Conservation (phyloP, 116 monocot species). For the Dioscorea cayenensis region DNA sequence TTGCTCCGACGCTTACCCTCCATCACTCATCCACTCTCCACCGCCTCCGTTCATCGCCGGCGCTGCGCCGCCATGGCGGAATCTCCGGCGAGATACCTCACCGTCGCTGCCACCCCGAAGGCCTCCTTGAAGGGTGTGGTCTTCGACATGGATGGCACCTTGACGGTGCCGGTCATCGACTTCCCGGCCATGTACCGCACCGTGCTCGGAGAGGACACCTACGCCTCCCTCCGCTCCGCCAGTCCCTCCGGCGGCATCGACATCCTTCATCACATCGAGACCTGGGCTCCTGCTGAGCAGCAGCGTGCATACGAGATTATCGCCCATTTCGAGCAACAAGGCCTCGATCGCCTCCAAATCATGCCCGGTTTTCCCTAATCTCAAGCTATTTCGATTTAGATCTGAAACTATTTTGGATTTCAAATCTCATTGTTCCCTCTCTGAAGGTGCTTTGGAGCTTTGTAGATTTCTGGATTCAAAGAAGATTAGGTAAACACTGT, state of each 20-base stretch:
- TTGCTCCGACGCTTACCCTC: background rate
- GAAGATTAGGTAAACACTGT: conserved; percentile 44
- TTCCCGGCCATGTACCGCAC: conserved; percentile 81
- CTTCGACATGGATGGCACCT: conserved; percentile 99
- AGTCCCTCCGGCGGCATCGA: conserved; percentile 37
- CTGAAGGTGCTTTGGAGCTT: conserved; percentile 78
- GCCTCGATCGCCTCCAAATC: conserved; percentile 80
- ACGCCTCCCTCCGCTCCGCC: conserved; percentile 17
- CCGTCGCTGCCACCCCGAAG: background rate
- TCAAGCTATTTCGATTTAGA: background rate
- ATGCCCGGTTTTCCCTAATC: conserved; percentile 65
- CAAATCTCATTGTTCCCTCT: no score
- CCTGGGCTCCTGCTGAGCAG: conserved; percentile 58
- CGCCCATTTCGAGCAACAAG: conserved; percentile 64
- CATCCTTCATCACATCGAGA: conserved; percentile 81
- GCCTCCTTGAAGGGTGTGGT: conserved; percentile 68
- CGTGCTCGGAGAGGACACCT: conserved; percentile 72
- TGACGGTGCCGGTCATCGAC: conserved; percentile 92
- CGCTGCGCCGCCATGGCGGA: background rate
- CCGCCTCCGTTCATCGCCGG: background rate
- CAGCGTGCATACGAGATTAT: conserved; percentile 69
- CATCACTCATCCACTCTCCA: background rate
- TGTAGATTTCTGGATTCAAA: conserved; percentile 69
- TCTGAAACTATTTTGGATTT: background rate
- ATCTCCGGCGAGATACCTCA: background rate